Evolutionary conservation across 2,329 filamentous ascomycete genomes (phyloP).

Genomic region (Beauveria medogensis): DNA sequence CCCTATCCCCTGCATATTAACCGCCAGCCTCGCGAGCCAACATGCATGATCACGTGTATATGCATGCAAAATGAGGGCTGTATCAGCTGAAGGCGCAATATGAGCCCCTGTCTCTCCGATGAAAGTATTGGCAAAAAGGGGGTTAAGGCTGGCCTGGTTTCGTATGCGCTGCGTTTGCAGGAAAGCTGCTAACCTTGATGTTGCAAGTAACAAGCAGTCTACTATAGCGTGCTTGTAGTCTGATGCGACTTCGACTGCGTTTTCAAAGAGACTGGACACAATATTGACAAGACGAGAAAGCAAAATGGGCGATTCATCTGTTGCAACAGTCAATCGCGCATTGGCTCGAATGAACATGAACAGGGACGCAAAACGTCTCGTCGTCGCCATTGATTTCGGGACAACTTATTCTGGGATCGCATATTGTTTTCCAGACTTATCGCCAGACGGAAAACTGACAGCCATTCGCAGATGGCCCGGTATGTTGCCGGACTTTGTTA

Average conservation of each 20-base stretch:
- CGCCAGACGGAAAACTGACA: background rate
- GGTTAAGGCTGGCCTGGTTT: too few species aligned
- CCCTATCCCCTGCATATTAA: background rate
- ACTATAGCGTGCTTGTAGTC: too few species aligned
- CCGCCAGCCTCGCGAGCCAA: background rate
- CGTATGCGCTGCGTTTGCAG: too few species aligned
- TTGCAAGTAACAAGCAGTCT: too few species aligned
- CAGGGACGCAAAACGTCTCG: background rate
- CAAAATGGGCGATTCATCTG: background rate
- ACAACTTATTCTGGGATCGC: conserved; percentile 1
- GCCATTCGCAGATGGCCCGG: conserved; percentile 16
- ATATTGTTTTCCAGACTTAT: background rate
- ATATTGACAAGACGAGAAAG: background rate
- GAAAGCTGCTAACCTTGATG: too few species aligned
- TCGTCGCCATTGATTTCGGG: conserved; percentile 1
- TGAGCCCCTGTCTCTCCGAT: too few species aligned
- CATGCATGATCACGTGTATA: background rate
- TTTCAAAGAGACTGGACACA: too few species aligned
- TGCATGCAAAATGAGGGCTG: background rate
- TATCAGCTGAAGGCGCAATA: too few species aligned
- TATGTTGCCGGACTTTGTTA: background rate
- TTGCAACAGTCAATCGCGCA: background rate
- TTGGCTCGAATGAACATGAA: background rate
- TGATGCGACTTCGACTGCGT: too few species aligned
- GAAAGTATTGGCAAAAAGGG: too few species aligned